Percentiles rank a stretch among this genome's conserved stretches.
Conservation (phyloP, 768 basidiomycete species). For the Punctularia strigosozonata region DNA sequence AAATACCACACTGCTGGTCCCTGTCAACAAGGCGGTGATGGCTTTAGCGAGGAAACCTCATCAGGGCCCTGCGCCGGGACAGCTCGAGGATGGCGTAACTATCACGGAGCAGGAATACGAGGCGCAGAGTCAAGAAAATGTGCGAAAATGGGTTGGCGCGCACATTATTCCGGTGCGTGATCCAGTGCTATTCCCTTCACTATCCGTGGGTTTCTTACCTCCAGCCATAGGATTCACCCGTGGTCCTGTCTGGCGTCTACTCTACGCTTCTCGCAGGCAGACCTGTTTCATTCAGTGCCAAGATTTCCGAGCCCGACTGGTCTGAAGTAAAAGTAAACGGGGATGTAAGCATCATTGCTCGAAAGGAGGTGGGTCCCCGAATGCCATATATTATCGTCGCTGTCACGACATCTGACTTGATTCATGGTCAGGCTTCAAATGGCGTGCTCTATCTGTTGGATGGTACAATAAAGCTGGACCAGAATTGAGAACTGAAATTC, state of each 20-base stretch:
- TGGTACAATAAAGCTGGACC: slow-evolving; percentile 29
- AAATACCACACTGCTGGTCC: slow-evolving; percentile 57
- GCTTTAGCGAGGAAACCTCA: slow-evolving; percentile 76
- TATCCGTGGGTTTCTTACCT: neutral
- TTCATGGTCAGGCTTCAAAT: slow-evolving; percentile 31
- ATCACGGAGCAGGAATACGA: slow-evolving; percentile 63
- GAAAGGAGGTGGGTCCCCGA: slow-evolving; percentile 46
- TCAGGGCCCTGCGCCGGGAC: slow-evolving; percentile 34
- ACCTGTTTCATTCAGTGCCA: slow-evolving; percentile 39
- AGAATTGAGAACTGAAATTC: too few relatives aligned
- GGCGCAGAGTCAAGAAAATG: slow-evolving; percentile 45
- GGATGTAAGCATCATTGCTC: slow-evolving; percentile 39
- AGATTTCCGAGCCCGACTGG: slow-evolving; percentile 39
- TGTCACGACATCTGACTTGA: neutral
- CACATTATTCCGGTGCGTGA: slow-evolving; percentile 70
- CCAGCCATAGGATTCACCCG: slow-evolving; percentile 31
- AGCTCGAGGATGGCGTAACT: slow-evolving; percentile 32
- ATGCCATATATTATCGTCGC: slow-evolving; percentile 32
- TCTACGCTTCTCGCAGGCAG: slow-evolving; percentile 48
- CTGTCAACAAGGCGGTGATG: slow-evolving; percentile 84
- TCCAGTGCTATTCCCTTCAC: slow-evolving; percentile 1
- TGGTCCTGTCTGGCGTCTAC: slow-evolving; percentile 34
- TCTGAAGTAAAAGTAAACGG: slow-evolving; percentile 42
- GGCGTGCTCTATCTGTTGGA: slow-evolving; percentile 50
- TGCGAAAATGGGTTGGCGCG: slow-evolving; percentile 69